These are phyloP conservation scores for Botrytis fabae DNA, from an alignment of 2,329 filamentous ascomycete genomes.

Conservation along the genomic window DNA sequence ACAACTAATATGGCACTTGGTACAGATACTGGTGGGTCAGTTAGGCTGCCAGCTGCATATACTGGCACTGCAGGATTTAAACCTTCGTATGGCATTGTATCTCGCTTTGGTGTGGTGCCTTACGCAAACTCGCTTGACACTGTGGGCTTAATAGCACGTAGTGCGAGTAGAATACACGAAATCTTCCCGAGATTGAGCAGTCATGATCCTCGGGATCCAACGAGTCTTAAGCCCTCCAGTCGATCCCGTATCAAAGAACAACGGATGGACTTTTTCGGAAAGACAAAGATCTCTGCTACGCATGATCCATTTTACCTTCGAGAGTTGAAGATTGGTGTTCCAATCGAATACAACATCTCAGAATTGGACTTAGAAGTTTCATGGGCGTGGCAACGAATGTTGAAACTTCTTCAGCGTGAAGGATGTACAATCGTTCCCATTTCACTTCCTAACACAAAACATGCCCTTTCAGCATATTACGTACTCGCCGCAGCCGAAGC, in stretches of 20 bases:
- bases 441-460: conserved; percentile 78
- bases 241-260: conserved; percentile 40
- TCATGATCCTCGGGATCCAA: conserved; percentile 47
- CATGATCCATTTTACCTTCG: conserved; percentile 13
- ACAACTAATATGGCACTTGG: conserved; percentile 68
- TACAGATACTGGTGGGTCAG: conserved; percentile 81
- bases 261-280: conserved; percentile 10
- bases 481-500: conserved; percentile 93
- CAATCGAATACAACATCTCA: conserved; percentile 81
- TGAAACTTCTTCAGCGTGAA: conserved; percentile 58
- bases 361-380: conserved; percentile 73
- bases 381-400: conserved; percentile 64
- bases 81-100: conserved; percentile 68
- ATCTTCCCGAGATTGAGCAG: conserved; percentile 30
- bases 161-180: conserved; percentile 43
- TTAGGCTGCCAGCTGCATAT: conserved; percentile 71
- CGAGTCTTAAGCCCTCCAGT: conserved; percentile 51
- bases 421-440: conserved; percentile 75
- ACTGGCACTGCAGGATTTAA: conserved; percentile 69
- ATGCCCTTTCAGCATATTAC: conserved; percentile 91
- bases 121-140: conserved; percentile 76
- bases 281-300: not conserved
- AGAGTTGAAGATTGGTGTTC: conserved; percentile 53
- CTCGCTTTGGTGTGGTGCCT: conserved; percentile 67
- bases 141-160: conserved; percentile 60